phyloP scores from a whole-genome alignment of 2,329 filamentous ascomycete species.

The Penicillium brevicompactum region DNA sequence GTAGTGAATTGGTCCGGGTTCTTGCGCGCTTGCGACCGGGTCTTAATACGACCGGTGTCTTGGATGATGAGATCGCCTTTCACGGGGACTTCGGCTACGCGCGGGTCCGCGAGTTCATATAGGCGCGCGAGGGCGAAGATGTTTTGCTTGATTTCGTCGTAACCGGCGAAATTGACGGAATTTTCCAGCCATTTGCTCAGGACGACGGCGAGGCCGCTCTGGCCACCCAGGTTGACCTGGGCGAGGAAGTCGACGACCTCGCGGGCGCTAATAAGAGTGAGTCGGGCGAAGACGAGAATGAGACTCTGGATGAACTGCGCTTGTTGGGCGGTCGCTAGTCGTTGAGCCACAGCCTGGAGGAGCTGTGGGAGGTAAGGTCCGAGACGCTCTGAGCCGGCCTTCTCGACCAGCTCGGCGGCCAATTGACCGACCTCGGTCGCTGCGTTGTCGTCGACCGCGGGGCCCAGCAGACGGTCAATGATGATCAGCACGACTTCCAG shows the following conservation, averaged over 20 bases:
- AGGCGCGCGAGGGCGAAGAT: constrained; percentile 92
- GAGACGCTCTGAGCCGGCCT: constrained; percentile 85
- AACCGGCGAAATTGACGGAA: constrained; percentile 95
- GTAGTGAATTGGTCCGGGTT: constrained; percentile 90
- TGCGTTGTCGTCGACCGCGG: constrained; percentile 84
- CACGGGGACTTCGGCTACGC: constrained; percentile 76
- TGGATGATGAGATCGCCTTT: constrained; percentile 89
- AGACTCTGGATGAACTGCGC: constrained; percentile 93
- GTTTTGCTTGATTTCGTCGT: constrained; percentile 95
- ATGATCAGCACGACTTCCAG: constrained; percentile 88
- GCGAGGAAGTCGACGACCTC: constrained; percentile 93
- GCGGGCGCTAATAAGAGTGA: constrained; percentile 79
- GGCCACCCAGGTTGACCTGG: constrained; percentile 74
- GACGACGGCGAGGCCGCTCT: constrained; percentile 83
- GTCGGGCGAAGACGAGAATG: constrained; percentile 89
- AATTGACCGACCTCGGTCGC: constrained; percentile 95
- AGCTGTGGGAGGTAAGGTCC: constrained; percentile 89
- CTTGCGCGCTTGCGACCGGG: constrained; percentile 81
- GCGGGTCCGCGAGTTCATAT: constrained; percentile 81
- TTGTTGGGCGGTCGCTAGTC: constrained; percentile 78
- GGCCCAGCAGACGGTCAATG: constrained; percentile 84
- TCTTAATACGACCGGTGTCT: constrained; percentile 83
- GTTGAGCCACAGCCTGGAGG: constrained; percentile 81
- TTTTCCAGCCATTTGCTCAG: constrained; percentile 96
- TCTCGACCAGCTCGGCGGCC: constrained; percentile 92